phyloP scores from a whole-genome alignment of 1,139 yeast genomes.

The Yamadazyma taylorii region DNA sequence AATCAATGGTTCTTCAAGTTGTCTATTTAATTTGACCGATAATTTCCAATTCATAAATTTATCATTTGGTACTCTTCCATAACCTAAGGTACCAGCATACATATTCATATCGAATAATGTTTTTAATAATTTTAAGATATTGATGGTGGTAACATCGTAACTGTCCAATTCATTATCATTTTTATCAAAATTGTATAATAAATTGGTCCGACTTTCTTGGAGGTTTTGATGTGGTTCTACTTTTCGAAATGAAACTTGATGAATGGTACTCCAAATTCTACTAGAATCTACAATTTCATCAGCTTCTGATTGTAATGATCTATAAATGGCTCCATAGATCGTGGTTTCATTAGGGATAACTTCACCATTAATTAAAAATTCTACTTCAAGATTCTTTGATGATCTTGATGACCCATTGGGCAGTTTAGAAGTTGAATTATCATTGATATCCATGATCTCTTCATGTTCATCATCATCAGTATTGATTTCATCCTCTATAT shows the following conservation, averaged over 20 bases:
- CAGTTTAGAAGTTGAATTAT: neutral
- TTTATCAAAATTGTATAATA: slow-evolving; percentile 14
- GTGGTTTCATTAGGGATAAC: slow-evolving; percentile 69
- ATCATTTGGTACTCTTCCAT: slow-evolving; percentile 27
- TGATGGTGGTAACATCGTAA: slow-evolving; percentile 47
- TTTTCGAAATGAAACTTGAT: slow-evolving; percentile 49
- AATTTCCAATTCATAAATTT: slow-evolving; percentile 77
- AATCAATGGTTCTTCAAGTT: slow-evolving; percentile 84
- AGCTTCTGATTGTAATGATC: slow-evolving; percentile 43
- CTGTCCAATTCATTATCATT: slow-evolving; percentile 34
- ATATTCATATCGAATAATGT: slow-evolving; percentile 51
- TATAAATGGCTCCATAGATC: slow-evolving; percentile 75
- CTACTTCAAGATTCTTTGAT: slow-evolving; percentile 32
- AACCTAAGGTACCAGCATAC: slow-evolving; percentile 21
- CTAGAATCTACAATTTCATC: slow-evolving; percentile 48
- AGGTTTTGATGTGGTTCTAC: neutral
- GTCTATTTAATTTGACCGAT: slow-evolving; percentile 83
- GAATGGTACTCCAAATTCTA: slow-evolving; percentile 57
- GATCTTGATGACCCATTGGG: slow-evolving; percentile 1
- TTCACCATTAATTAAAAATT: slow-evolving; percentile 64
- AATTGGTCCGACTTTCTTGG: neutral
- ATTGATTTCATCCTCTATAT: slow-evolving; percentile 12
- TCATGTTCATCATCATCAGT: slow-evolving; percentile 10
- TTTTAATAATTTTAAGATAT: slow-evolving; percentile 57
- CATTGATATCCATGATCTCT: neutral